A percentile compares a stretch with the other conserved stretches of the same genome.
phyloP scores from a whole-genome alignment of 305 asterid species.

The Lippia alba region DNA sequence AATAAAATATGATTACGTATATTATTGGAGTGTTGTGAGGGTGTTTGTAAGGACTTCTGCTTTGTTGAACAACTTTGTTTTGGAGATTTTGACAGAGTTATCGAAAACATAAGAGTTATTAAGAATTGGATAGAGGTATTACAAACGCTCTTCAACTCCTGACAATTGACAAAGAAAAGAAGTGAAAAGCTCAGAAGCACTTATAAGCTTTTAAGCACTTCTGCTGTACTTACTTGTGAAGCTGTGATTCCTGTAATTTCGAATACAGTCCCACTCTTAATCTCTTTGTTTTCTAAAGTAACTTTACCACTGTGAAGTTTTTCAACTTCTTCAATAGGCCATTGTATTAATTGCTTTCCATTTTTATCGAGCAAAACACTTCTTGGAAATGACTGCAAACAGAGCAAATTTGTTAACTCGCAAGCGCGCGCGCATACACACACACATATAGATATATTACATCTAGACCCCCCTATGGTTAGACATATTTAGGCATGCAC shows the following conservation, averaged over 20 bases:
- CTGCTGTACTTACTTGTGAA: constrained; percentile 50
- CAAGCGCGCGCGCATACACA: background rate
- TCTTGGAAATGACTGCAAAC: constrained; percentile 62
- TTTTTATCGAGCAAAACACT: constrained; percentile 51
- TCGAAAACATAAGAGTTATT: too few species aligned
- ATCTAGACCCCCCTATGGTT: too few species aligned
- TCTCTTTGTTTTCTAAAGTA: constrained; percentile 41
- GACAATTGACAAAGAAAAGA: too few species aligned
- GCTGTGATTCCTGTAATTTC: constrained; percentile 59
- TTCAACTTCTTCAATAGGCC: constrained; percentile 73
- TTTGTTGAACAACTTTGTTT: background rate
- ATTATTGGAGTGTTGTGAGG: background rate
- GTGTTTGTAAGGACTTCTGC: background rate
- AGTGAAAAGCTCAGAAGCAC: too few species aligned
- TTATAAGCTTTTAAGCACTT: too few species aligned
- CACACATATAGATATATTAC: too few species aligned
- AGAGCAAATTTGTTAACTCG: background rate
- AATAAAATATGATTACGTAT: background rate
- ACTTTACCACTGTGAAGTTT: constrained; percentile 42
- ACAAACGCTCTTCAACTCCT: too few species aligned
- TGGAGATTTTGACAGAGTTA: too few species aligned
- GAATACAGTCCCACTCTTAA: constrained; percentile 40
- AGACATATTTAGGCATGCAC: too few species aligned
- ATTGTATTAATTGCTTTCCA: constrained; percentile 59
- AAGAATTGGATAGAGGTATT: too few species aligned